Evolutionary conservation across 2,329 filamentous ascomycete species (phyloP).

Genomic region (Fusarium globosum): DNA sequence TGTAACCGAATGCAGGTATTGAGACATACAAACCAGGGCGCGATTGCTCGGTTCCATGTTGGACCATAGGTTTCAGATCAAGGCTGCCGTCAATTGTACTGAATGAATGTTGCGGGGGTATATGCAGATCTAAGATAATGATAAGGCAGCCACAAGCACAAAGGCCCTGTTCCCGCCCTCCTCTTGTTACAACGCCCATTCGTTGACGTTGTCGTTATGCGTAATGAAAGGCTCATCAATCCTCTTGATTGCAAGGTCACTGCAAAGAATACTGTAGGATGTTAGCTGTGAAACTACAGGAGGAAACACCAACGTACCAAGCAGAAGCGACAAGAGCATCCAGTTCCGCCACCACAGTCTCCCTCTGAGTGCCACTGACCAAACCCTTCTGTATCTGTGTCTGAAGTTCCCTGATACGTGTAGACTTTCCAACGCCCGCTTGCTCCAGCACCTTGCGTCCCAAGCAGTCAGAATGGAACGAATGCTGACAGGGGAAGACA

Average conservation of each 20-base stretch:
- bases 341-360: slow-evolving; percentile 86
- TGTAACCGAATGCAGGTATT: slow-evolving; percentile 54
- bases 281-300: not conserved
- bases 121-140: slow-evolving; percentile 45
- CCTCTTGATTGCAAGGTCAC: slow-evolving; percentile 92
- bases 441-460: slow-evolving; percentile 87
- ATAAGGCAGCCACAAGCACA: slow-evolving; percentile 29
- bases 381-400: slow-evolving; percentile 82
- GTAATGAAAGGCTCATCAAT: slow-evolving; percentile 94
- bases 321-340: slow-evolving; percentile 91
- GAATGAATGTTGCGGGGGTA: slow-evolving; percentile 40
- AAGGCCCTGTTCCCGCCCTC: slow-evolving; percentile 13
- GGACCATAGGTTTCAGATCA: not conserved
- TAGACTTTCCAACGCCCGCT: slow-evolving; percentile 78
- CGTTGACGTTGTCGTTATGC: slow-evolving; percentile 75
- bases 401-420: slow-evolving; percentile 87
- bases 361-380: slow-evolving; percentile 76
- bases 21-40: not conserved
- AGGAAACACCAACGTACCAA: slow-evolving; percentile 69
- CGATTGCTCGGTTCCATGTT: not conserved
- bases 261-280: slow-evolving; percentile 82
- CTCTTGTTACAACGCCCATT: slow-evolving; percentile 76
- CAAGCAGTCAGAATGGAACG: slow-evolving; percentile 95
- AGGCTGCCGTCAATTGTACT: slow-evolving; percentile 17
- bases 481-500: slow-evolving; percentile 97